Base-by-base conservation (phyloP, 345 rosid genomes). In the Eucalyptus cladocalyx region DNA sequence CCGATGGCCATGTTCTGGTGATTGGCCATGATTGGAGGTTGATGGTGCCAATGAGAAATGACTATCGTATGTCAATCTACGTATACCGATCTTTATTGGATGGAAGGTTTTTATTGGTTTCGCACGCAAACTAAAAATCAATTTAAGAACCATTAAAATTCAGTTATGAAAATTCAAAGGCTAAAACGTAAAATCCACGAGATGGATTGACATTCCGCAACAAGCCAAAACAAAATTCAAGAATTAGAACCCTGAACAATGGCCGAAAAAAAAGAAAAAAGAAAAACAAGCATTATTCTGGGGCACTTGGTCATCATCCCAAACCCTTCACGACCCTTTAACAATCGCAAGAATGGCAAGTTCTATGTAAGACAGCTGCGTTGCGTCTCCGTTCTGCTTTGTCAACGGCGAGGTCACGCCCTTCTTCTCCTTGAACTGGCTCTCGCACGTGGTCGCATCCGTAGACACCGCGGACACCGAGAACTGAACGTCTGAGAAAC, bases 371-470 rank as follows among this genome's bases (percentile, higher is more conserved):
- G 96, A 89, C 88, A 94, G 85, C 88, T 90, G 92, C 43, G 91
- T 89, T 2, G 90, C 72, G 88, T 92, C 62, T 80, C 91, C 92
- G 67, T 95, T 91, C 80, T 92, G 92, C 58, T 88, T 89, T 10
- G 91, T 92, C 34, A 95, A 86, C 9, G 94, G 95, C 24, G 96
- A 95, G 89, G 90, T 89, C 1, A 49, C 45, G 3, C 89, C 93
- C 87, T 89, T 11, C 85, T 88, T 90, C 19, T 93, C 96, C 42
- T 87, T 54, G 92, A 95, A 95, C 49, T 95, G 96, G 69, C 93
- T 94, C 89, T 95, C 96, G 85, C 97, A 95, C 21, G 95, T 93
- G 0, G 92, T 32, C 67, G 95, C 93, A 47, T 95, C 95, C 42
- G 90, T 60, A 23, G 34, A 65, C 40, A 86, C 53, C 3, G 40